A percentile compares a stretch with the other conserved stretches of the same genome.
phyloP scores from a whole-genome alignment of 148 eudicot genomes.

The Spergularia marina region DNA sequence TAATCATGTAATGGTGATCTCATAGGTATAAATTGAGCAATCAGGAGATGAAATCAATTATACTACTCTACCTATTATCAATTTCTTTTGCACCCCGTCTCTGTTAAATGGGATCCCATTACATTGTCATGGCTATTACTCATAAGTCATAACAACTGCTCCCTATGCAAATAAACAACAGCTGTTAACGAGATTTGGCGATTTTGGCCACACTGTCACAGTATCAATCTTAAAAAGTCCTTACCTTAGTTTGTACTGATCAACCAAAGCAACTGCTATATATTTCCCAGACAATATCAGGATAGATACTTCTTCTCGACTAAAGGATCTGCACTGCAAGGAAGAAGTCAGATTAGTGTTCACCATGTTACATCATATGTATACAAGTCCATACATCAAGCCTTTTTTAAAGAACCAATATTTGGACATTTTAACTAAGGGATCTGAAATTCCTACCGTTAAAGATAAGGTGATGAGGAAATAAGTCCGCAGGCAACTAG shows the following conservation, averaged over 20 bases:
- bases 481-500: background rate
- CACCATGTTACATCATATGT: slow-evolving; percentile 24
- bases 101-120: too few relatives aligned
- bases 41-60: too few relatives aligned
- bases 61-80: too few relatives aligned
- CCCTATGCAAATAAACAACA: background rate
- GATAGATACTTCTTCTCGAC: slow-evolving; percentile 59
- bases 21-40: too few relatives aligned
- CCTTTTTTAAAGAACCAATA: background rate
- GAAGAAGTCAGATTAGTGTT: slow-evolving; percentile 32
- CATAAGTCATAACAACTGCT: too few relatives aligned
- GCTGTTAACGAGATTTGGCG: background rate
- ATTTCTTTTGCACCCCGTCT: too few relatives aligned
- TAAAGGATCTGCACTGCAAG: slow-evolving; percentile 92
- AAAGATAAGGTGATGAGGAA: background rate
- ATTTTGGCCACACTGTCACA: background rate
- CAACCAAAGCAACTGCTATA: slow-evolving; percentile 84
- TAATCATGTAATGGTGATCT: too few relatives aligned
- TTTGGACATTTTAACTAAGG: background rate
- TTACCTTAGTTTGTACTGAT: slow-evolving; percentile 81
- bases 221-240: background rate
- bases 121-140: too few relatives aligned
- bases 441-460: background rate
- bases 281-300: slow-evolving; percentile 85
- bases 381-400: background rate